Evolutionary conservation across 2,329 filamentous ascomycete species (phyloP).

Genomic region (Rhynchosporium graminicola): DNA sequence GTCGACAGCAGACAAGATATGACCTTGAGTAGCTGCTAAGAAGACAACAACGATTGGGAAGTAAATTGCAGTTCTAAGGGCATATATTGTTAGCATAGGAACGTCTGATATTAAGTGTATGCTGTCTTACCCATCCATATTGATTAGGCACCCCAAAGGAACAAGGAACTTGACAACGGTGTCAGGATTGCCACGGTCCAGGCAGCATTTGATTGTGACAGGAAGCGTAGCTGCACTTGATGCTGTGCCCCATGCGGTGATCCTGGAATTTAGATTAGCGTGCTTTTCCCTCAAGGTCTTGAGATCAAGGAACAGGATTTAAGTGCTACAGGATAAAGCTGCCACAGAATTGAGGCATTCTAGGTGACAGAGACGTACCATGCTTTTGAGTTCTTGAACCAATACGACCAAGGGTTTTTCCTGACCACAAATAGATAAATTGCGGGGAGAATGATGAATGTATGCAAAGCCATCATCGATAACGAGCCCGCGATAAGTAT

Average conservation of each 20-base stretch:
- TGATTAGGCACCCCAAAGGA: constrained; percentile 12
- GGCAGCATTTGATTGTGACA: constrained; percentile 9
- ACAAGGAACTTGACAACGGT: constrained; percentile 10
- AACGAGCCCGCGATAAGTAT: constrained; percentile 9
- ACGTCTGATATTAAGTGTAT: too few species aligned
- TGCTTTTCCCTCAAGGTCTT: too few species aligned
- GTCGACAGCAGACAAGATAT: neutral
- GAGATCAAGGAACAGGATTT: too few species aligned
- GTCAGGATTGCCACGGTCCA: constrained; percentile 3
- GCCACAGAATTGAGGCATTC: too few species aligned
- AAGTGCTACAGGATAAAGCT: too few species aligned
- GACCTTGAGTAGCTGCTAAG: constrained; percentile 12
- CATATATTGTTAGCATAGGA: neutral
- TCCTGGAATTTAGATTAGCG: neutral
- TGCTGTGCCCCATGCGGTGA: constrained; percentile 13
- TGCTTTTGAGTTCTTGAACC: constrained; percentile 13
- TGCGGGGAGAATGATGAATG: constrained; percentile 5
- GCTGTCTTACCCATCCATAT: constrained; percentile 17
- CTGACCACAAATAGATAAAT: constrained; percentile 11
- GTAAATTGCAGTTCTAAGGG: constrained; percentile 12
- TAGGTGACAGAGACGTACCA: neutral
- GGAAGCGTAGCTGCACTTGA: constrained; percentile 13
- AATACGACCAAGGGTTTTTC: constrained; percentile 12
- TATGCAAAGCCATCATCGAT: constrained; percentile 11
- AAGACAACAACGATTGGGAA: constrained; percentile 13